phyloP scores from a whole-genome alignment of 164 flowering plant species.

The Liriodendron chinense region DNA sequence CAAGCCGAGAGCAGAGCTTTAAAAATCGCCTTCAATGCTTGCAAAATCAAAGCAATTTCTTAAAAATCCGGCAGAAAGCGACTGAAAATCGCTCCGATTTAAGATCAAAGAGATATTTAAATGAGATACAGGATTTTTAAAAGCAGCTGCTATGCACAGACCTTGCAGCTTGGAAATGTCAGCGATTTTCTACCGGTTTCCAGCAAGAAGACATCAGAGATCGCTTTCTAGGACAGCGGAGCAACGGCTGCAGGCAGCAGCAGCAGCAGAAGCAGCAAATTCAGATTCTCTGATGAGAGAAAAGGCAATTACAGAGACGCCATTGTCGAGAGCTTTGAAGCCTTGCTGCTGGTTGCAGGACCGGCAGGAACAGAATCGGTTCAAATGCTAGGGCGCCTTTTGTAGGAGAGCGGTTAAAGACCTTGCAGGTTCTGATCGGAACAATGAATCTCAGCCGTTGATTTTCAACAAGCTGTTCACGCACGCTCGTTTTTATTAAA shows the following conservation, averaged over 20 bases:
- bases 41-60: neutral
- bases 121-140: too few relatives aligned
- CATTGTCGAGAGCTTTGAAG: constrained; percentile 5
- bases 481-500: neutral
- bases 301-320: constrained; percentile 2
- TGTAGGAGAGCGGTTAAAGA: neutral
- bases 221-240: constrained; percentile 6
- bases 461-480: neutral
- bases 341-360: constrained; percentile 1
- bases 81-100: neutral
- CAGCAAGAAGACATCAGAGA: neutral
- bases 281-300: neutral
- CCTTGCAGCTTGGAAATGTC: neutral
- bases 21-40: neutral
- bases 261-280: neutral
- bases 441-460: neutral
- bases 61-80: too few relatives aligned
- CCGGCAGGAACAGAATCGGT: neutral
- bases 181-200: constrained; percentile 2
- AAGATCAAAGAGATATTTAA: neutral
- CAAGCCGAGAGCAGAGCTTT: neutral
- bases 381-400: neutral
- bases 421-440: neutral
- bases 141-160: neutral
- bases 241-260: neutral